These are phyloP conservation scores for Cryptomeria japonica DNA, from an alignment of 75 land plant genomes.

Conservation along the genomic window DNA sequence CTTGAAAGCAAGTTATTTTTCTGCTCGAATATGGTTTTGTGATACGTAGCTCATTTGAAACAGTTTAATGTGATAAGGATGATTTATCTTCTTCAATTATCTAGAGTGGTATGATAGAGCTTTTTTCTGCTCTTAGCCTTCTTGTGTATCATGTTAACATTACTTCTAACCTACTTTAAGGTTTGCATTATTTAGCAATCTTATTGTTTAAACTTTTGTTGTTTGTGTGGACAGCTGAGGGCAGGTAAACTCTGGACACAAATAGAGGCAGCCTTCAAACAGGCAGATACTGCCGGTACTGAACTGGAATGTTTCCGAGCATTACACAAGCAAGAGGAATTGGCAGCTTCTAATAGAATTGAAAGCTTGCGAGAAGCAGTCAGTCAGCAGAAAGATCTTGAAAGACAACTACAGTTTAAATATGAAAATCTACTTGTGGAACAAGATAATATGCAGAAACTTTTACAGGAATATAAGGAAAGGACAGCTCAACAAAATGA, in stretches of 20 bases:
- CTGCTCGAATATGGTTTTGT: neutral
- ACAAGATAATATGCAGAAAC: slow-evolving; percentile 48
- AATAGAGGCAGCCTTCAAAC: slow-evolving; percentile 76
- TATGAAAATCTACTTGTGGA: slow-evolving; percentile 74
- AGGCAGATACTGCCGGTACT: slow-evolving; percentile 78
- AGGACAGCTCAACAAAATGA: slow-evolving; percentile 15
- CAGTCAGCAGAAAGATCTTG: slow-evolving; percentile 84
- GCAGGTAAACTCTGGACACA: slow-evolving; percentile 71
- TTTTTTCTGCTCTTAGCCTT: neutral
- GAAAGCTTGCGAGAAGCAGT: slow-evolving; percentile 68
- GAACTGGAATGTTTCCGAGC: slow-evolving; percentile 86
- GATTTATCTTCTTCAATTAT: neutral
- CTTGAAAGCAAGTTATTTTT: neutral
- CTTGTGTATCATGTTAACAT: neutral
- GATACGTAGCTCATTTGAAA: neutral
- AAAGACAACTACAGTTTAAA: slow-evolving; percentile 56
- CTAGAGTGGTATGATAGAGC: neutral
- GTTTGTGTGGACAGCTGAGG: slow-evolving; percentile 48
- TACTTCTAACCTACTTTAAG: neutral
- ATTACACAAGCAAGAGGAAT: slow-evolving; percentile 78
- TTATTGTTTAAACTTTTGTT: neutral
- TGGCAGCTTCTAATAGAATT: slow-evolving; percentile 78
- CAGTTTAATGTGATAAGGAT: neutral
- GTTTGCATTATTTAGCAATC: neutral
- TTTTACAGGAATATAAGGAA: slow-evolving; percentile 46